Evolutionary conservation across 495 filamentous ascomycete genomes (phyloP), one percentile per base, ranked within the genome.

Genomic region (Penicillium desertorum): DNA sequence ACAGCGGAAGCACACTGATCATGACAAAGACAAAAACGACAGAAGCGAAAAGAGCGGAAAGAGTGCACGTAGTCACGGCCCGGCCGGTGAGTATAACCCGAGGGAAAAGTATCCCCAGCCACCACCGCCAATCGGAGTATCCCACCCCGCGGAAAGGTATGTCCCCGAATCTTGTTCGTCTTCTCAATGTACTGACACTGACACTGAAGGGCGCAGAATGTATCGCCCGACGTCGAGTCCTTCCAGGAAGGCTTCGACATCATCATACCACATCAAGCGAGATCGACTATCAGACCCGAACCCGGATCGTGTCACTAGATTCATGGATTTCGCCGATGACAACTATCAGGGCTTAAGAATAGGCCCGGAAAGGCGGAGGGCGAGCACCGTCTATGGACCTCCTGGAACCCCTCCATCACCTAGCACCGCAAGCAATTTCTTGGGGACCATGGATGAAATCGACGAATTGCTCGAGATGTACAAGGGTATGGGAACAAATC

Each of bases 401-500:
- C 20, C 22, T 52, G 36, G 23, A 17, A 29, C 17, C 16, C 32
- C 47, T 12, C 25, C 23, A 2, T 54, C 42, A 17, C 30, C 52
- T 16, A 45, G 29, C 19, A 43, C 16, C 3, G 27, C 42, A n/a
- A 37, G 42, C 19, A n/a, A 43, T 45, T 20, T 11, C 29, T 34
- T 12, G 17, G 29, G 12, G 16, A 19, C 20, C 3, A 8, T 14
- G 6, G 46, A 60, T 20, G 52, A 46, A 19, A 30, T 56, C 14
- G 41, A 60, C 27, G 41, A 51, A 47, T 9, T 60, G 37, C 36
- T 55, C 17, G 39, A 51, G 14, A 56, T 60, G 58, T 60, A 60
- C 16, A 43, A 19, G n/a, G 50, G 12, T 10, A 22, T 56, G 19
- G 58, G 46, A 23, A 5, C 20, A n/a, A 46, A 39, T 32, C 52